These are phyloP conservation scores for Erucastrum elatum DNA, from an alignment of 345 rosid species.

Conservation along the genomic window DNA sequence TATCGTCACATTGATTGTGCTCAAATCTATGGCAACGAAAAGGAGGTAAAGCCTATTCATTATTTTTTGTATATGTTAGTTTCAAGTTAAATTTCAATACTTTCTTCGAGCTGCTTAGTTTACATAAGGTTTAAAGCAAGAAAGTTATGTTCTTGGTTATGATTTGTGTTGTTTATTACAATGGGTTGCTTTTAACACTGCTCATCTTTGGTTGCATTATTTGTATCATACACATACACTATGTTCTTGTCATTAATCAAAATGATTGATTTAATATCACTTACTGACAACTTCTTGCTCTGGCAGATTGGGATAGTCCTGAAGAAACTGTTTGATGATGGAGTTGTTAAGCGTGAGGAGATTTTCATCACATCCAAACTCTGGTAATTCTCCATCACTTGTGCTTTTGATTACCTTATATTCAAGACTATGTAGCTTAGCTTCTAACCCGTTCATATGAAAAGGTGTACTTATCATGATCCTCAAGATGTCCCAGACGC, in stretches of 20 bases:
- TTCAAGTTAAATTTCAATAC: background rate
- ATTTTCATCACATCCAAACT: constrained; percentile 76
- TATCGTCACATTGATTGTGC: constrained; percentile 89
- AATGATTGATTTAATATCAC: background rate
- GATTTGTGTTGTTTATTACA: background rate
- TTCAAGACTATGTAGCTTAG: constrained; percentile 16
- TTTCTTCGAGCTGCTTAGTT: background rate
- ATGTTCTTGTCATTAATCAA: background rate
- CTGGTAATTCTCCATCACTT: constrained; percentile 46
- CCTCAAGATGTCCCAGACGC: constrained; percentile 68
- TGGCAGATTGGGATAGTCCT: constrained; percentile 59
- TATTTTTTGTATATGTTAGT: background rate
- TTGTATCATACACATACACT: background rate
- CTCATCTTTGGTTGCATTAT: background rate
- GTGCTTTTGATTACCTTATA: background rate
- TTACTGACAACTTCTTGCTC: background rate
- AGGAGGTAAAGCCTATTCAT: constrained; percentile 49
- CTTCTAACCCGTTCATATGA: constrained; percentile 1
- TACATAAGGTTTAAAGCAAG: background rate
- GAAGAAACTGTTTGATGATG: constrained; percentile 63
- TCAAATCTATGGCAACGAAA: constrained; percentile 60
- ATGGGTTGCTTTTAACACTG: background rate
- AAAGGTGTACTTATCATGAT: constrained; percentile 62
- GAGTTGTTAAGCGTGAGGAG: constrained; percentile 76
- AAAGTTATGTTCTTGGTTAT: background rate